phyloP scores from a whole-genome alignment of 1,284 basidiomycete genomes.

The Cutaneotrichosporon spelunceum region DNA sequence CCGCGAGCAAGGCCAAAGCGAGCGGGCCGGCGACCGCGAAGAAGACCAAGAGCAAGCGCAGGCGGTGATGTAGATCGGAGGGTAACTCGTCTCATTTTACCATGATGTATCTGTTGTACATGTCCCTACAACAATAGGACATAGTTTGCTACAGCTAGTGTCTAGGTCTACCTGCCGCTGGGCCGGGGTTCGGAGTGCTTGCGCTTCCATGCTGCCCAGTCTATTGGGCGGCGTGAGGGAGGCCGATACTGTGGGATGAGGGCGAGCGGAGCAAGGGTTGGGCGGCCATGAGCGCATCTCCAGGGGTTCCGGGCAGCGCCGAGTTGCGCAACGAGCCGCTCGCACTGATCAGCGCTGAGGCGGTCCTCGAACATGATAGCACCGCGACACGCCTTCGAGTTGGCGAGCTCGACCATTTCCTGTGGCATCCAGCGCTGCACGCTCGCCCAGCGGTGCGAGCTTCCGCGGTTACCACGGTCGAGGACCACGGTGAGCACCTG shows the following conservation, averaged over 20 bases:
- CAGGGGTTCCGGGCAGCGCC: constrained; percentile 75
- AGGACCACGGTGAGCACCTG: constrained; percentile 31
- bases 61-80: not conserved
- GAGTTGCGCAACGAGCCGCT: constrained; percentile 64
- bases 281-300: constrained; percentile 83
- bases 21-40: constrained; percentile 1
- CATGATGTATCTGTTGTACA: constrained; percentile 3
- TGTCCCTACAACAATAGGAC: constrained; percentile 6
- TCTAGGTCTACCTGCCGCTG: not conserved
- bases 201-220: constrained; percentile 24
- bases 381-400: constrained; percentile 89
- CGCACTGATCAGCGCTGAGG: constrained; percentile 66
- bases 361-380: constrained; percentile 96
- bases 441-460: constrained; percentile 53
- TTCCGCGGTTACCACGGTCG: constrained; percentile 28
- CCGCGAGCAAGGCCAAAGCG: constrained; percentile 1
- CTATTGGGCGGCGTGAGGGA: constrained; percentile 17
- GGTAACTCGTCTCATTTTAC: not conserved
- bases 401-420: constrained; percentile 73
- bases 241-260: constrained; percentile 19
- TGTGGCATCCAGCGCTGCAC: constrained; percentile 73
- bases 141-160: not conserved
- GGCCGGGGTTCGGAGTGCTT: not conserved
- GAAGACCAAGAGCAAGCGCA: constrained; percentile 9
- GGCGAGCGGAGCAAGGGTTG: constrained; percentile 50